A percentile compares a stretch with the other conserved stretches of the same genome.
phyloP scores from a whole-genome alignment of 352 stramenopile genomes.

The Phytophthora pinifolia region DNA sequence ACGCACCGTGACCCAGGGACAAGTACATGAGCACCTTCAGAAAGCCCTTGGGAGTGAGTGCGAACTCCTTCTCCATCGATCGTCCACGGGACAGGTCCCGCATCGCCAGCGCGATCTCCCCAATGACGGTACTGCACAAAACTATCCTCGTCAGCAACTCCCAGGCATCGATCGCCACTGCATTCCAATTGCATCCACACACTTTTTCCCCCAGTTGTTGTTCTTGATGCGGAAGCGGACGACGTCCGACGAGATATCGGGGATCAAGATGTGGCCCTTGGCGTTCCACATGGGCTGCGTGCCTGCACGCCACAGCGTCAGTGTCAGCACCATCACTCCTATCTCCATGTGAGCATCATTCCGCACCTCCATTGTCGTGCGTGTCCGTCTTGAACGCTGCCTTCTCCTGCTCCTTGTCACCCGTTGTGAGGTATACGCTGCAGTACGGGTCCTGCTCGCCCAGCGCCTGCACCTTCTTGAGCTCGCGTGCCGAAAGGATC shows the following conservation, averaged over 20 bases:
- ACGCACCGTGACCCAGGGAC: constrained; percentile 62
- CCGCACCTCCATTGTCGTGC: constrained; percentile 66
- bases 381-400: constrained; percentile 72
- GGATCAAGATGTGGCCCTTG: constrained; percentile 69
- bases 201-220: constrained; percentile 84
- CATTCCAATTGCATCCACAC: constrained; percentile 1
- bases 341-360: background rate
- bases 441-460: constrained; percentile 80
- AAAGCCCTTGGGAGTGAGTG: constrained; percentile 66
- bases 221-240: constrained; percentile 74
- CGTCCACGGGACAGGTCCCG: constrained; percentile 68
- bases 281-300: constrained; percentile 72
- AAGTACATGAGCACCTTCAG: constrained; percentile 72
- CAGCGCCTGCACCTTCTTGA: constrained; percentile 71
- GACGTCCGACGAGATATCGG: constrained; percentile 65
- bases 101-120: constrained; percentile 67
- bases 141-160: constrained; percentile 1
- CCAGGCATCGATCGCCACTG: too few species aligned
- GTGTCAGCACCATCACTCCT: constrained; percentile 1
- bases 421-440: constrained; percentile 56
- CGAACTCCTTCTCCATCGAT: constrained; percentile 83
- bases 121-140: constrained; percentile 58
- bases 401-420: constrained; percentile 48
- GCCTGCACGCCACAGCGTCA: constrained; percentile 28
- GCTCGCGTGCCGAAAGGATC: constrained; percentile 56